Evolutionary conservation across 2,329 filamentous ascomycete genomes (phyloP).

Genomic region (Alternaria triticimaculans): DNA sequence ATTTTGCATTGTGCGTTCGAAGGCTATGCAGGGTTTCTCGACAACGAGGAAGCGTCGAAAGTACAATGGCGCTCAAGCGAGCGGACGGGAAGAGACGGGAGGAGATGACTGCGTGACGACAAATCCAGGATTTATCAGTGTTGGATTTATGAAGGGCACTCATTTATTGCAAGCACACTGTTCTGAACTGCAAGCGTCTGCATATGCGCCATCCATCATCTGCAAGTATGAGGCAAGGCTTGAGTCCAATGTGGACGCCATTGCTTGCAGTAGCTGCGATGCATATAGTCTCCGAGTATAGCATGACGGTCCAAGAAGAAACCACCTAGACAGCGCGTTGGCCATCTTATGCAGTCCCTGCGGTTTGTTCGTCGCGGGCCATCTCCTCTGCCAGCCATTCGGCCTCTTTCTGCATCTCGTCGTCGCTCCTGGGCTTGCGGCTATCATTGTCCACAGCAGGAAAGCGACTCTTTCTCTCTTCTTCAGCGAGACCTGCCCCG

Average conservation of each 20-base stretch:
- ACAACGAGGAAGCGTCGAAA: neutral
- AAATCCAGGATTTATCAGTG: neutral
- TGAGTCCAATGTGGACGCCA: neutral
- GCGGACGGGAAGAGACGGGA: neutral
- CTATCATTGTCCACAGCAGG: slow-evolving; percentile 71
- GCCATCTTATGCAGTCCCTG: neutral
- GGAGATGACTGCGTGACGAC: neutral
- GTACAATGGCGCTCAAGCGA: neutral
- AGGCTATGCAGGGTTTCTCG: neutral
- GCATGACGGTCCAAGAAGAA: neutral
- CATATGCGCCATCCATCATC: neutral
- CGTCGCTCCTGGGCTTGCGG: slow-evolving; percentile 68
- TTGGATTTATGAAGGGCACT: neutral
- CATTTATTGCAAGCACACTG: neutral
- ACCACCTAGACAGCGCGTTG: neutral
- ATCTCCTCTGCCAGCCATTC: slow-evolving; percentile 67
- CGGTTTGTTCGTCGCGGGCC: slow-evolving; percentile 49
- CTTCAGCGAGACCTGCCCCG: slow-evolving; percentile 30
- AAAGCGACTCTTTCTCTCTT: slow-evolving; percentile 62
- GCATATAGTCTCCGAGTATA: neutral
- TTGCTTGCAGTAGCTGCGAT: neutral
- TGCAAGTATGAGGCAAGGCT: neutral
- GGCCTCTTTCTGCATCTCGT: slow-evolving; percentile 83
- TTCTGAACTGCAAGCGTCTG: neutral
- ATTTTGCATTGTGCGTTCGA: neutral